Evolutionary conservation across 2,329 filamentous ascomycete genomes (phyloP), one percentile per base, ranked within the genome.

Genomic region (Hymenoscyphus linearis): DNA sequence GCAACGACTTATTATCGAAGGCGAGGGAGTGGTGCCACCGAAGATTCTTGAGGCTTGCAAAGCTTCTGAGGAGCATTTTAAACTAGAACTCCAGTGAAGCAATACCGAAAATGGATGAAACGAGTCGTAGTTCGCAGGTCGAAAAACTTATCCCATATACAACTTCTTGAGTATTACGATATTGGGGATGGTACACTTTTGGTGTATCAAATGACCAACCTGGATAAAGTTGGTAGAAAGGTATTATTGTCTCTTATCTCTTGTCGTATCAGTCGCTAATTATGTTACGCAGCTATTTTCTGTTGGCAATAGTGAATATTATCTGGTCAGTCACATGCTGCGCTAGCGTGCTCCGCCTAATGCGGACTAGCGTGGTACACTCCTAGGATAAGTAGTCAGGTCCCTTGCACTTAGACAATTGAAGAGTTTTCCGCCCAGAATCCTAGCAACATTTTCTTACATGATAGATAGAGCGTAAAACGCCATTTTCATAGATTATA

Each of bases 1-100:
- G 61, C 73, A 71, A 54, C 69, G 70, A n/a, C 63, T 79, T 16
- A 74, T 77, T 36, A 73, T 78, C 13, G 71, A 71, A 5, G 58
- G 58, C 5, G 22, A 36, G 26, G 52, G 52, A 22, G 35, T 27
- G 14, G 50, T 59, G 4, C 50, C 50, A 1, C 26, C 34, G 27
- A 55, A 55, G 10, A 37, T 59, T 13, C 22, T 47, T 10, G 58
- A 59, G 35, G 58, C 52, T 22, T 59, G 58, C 16, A 44, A 55
- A 34, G 50, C 10, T 13, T 47, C 58, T 5, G 40, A 52, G 52
- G 25, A 55, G n/a, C 26, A 36, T 52, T 58, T 59, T 44, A n/a
- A 55, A 22, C 26, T 59, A 13, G 50, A 35, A 16, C 4, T 55
- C 27, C 25, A 25, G 40, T 47, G 40, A 47, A 47, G 18, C 18